Conservation (phyloP, 2,329 filamentous ascomycete genomes). For the Colletotrichum kahawae region DNA sequence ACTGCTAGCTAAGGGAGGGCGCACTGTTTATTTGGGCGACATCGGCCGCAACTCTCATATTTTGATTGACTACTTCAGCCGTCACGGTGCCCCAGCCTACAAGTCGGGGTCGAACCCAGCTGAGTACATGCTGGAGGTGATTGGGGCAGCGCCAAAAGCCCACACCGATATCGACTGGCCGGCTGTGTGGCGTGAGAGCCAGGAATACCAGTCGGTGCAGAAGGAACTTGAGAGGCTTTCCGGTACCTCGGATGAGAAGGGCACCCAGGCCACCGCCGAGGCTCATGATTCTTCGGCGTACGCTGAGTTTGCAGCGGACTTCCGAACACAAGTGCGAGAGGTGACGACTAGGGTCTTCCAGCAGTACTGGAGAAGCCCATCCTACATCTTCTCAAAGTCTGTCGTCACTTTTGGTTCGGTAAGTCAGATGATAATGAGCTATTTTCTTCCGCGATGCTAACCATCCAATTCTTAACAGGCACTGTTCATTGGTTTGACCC, state of each 20-base stretch:
- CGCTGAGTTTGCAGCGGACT: slow-evolving; percentile 66
- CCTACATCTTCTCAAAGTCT: slow-evolving; percentile 76
- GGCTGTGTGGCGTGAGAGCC: slow-evolving; percentile 46
- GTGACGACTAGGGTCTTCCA: slow-evolving; percentile 71
- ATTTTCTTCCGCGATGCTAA: not conserved
- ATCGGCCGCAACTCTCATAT: slow-evolving; percentile 53
- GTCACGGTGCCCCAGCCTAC: slow-evolving; percentile 52
- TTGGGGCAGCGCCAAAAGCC: slow-evolving; percentile 44
- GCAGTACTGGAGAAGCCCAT: slow-evolving; percentile 79
- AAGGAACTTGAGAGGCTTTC: not conserved
- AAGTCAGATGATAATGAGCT: not conserved
- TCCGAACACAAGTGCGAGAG: slow-evolving; percentile 62
- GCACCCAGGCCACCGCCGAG: not conserved
- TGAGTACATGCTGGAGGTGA: slow-evolving; percentile 48
- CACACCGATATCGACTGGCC: slow-evolving; percentile 54
- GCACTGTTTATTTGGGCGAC: slow-evolving; percentile 59
- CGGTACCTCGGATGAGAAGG: slow-evolving; percentile 2
- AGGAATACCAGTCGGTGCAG: slow-evolving; percentile 36
- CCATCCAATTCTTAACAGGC: slow-evolving; percentile 28
- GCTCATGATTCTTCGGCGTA: not conserved
- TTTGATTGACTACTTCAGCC: slow-evolving; percentile 57
- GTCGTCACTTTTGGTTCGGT: slow-evolving; percentile 54
- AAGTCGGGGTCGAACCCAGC: slow-evolving; percentile 55
- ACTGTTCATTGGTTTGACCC: slow-evolving; percentile 70
- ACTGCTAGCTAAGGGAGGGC: slow-evolving; percentile 21